Evolutionary conservation across 805 yeast genomes (phyloP).

Genomic region (Hanseniaspora vineae): DNA sequence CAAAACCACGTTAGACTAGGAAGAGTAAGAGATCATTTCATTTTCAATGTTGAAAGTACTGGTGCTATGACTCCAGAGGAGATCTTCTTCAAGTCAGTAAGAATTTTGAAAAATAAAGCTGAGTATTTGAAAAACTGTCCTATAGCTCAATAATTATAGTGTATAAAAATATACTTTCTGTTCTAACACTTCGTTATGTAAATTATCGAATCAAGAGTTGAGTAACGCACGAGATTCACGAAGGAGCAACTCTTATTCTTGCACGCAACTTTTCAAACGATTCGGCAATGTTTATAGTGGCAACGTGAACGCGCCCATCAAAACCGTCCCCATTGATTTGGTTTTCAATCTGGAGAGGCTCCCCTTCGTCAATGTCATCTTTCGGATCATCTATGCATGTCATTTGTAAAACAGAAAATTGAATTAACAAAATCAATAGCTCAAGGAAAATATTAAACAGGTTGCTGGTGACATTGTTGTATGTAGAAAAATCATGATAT

Average conservation of each 20-base stretch:
- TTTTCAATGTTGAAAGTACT: conserved; percentile 86
- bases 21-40: conserved; percentile 82
- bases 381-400: conserved; percentile 18
- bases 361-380: conserved; percentile 9
- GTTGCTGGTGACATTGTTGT: conserved; percentile 22
- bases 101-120: conserved; percentile 76
- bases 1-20: conserved; percentile 83
- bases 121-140: conserved; percentile 70
- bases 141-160: conserved; percentile 36
- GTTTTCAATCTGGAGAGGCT: too few species aligned
- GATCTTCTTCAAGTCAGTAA: conserved; percentile 80
- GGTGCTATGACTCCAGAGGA: conserved; percentile 98
- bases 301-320: conserved; percentile 28
- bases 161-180: background rate
- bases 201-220: too few species aligned
- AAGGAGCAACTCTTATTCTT: background rate
- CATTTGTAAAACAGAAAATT: conserved; percentile 14
- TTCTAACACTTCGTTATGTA: background rate
- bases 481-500: conserved; percentile 19
- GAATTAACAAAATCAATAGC: conserved; percentile 16
- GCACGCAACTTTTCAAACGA: conserved; percentile 14
- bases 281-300: conserved; percentile 23
- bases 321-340: conserved; percentile 27
- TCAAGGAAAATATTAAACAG: conserved; percentile 18
- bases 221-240: background rate